Evolutionary conservation across 768 basidiomycete genomes (phyloP).

Genomic region (Auriscalpium orientale): DNA sequence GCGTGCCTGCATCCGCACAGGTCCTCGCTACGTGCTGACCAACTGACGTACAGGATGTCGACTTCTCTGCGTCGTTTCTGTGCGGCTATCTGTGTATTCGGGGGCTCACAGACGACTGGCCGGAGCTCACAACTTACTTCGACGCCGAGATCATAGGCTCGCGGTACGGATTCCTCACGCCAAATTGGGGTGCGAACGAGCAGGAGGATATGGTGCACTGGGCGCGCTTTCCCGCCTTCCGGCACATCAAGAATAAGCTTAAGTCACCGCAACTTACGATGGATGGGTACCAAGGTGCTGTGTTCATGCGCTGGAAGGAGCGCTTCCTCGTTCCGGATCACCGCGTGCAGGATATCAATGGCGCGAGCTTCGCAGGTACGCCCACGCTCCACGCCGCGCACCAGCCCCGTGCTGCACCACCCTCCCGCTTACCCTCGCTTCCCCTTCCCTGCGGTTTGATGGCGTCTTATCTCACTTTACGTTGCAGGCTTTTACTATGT

Average conservation of each 20-base stretch:
- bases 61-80: slow-evolving; percentile 76
- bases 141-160: slow-evolving; percentile 93
- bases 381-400: slow-evolving; percentile 9
- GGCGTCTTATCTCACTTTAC: slow-evolving; percentile 2
- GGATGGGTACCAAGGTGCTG: slow-evolving; percentile 69
- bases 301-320: slow-evolving; percentile 98
- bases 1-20: slow-evolving; percentile 29
- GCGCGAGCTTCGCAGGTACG: slow-evolving; percentile 90
- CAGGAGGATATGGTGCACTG: slow-evolving; percentile 92
- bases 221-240: slow-evolving; percentile 88
- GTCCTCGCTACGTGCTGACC: neutral
- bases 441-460: neutral
- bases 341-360: slow-evolving; percentile 87
- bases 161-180: slow-evolving; percentile 85
- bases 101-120: slow-evolving; percentile 89
- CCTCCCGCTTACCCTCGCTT: no score
- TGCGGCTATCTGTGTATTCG: slow-evolving; percentile 92
- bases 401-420: neutral
- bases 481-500: slow-evolving; percentile 85
- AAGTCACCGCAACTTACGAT: slow-evolving; percentile 74
- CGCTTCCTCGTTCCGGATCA: slow-evolving; percentile 93
- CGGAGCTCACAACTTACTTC: slow-evolving; percentile 93
- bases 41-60: slow-evolving; percentile 60
- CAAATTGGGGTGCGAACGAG: slow-evolving; percentile 86
- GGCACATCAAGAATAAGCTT: slow-evolving; percentile 72